Base-by-base conservation (phyloP, 441 rosid genomes). In the Populus hybrid region DNA sequence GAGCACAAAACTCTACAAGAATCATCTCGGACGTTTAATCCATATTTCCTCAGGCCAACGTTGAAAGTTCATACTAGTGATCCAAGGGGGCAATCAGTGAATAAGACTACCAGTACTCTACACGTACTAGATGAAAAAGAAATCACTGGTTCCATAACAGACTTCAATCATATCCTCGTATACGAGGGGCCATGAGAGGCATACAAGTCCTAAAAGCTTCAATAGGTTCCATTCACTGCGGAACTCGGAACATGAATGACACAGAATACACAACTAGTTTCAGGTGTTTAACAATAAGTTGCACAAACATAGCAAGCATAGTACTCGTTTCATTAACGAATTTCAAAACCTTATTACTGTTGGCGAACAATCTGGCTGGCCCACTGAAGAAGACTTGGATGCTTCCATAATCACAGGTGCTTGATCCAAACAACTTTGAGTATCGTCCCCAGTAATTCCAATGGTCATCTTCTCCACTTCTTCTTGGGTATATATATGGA, bases 401-500 rank as follows among this genome's bases (percentile, higher is more conserved):
- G 88, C 97, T 87, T 95, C 98, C 87, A 89, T 84, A 69, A 84
- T 76, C 36, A 79, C 78, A 20, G 86, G 90, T n/a, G 94, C 93
- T 89, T 93, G 91, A 74, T 95, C 97, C 90, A 95, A 82, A 83
- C 97, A 95, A 86, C 98, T 95, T 81, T 87, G 95, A 66, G 89
- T 95, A 73, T 95, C 98, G 3, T 91, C 99, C 16, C 86, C 84
- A 16, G 67, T 77, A 40, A 69, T 70, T 69, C 94, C 93, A 28
- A 89, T 24, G 6, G 87, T 89, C 89, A 87, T 88, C 89, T 95
- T 93, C 90, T 88, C 97, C 87, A 95, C 94, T 83, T 95, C 99
- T 77, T 93, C 98, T 83, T 86, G 84, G 64, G 97, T 91, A 80
- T 89, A 87, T 50, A 95, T 88, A 75, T 95, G 97, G 78, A 95